Evolutionary conservation across 108 stramenopile species (phyloP).

Genomic region (Nitzschia palea): DNA sequence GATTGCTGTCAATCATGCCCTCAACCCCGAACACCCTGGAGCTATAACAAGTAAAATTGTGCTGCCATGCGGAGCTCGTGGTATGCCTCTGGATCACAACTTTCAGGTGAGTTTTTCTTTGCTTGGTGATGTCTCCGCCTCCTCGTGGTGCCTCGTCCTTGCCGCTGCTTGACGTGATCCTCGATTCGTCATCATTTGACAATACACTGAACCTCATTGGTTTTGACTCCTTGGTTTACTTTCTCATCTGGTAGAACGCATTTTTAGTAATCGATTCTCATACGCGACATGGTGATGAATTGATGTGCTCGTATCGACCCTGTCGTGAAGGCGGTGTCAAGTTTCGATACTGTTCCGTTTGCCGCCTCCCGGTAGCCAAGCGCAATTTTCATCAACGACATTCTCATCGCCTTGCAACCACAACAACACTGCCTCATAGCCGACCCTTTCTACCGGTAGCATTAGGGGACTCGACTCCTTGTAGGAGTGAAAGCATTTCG

Average conservation of each 20-base stretch:
- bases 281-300: conserved; percentile 57
- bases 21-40: too few species aligned
- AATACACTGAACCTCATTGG: background rate
- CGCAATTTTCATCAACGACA: conserved; percentile 76
- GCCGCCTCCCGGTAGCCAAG: conserved; percentile 74
- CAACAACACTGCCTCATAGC: too few species aligned
- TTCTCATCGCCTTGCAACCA: conserved; percentile 46
- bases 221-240: background rate
- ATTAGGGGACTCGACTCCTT: too few species aligned
- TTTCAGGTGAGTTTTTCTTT: conserved; percentile 39
- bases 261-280: conserved; percentile 53
- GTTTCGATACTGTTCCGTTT: conserved; percentile 63
- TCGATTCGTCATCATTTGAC: too few species aligned
- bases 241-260: conserved; percentile 36
- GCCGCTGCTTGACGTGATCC: too few species aligned
- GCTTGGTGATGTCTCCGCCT: too few species aligned
- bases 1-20: too few species aligned
- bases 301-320: conserved; percentile 51
- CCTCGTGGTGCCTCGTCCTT: too few species aligned
- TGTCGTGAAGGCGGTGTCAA: conserved; percentile 62
- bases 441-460: too few species aligned
- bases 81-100: conserved; percentile 77
- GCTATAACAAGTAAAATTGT: too few species aligned
- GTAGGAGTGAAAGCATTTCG: too few species aligned
- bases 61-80: conserved; percentile 70